Evolutionary conservation across 495 filamentous ascomycete species (phyloP), one percentile per base, ranked within the genome.

Genomic region (Xylaria scruposa): DNA sequence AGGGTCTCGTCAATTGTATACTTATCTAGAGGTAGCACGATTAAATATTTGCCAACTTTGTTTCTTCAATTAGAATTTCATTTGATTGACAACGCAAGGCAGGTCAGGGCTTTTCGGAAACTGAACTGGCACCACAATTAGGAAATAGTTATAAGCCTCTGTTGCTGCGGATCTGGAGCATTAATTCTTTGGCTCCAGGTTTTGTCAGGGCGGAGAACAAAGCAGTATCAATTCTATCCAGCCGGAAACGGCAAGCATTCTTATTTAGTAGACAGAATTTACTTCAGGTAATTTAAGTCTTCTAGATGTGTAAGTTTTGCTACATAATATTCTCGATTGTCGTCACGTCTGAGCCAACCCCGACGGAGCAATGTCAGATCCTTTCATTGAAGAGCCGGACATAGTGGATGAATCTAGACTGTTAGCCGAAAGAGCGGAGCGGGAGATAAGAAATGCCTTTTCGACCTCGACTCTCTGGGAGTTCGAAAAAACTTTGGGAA

Each of bases 211-310:
- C 8, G 13, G 13, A 10, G 29, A 6, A 53, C 63, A 67, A 67
- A 51, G 63, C 44, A 24, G 9, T 3, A 42, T 21, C 10, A 24
- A 63, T 21, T 36, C 12, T 24, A 67, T 21, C 44, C 19, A 7
- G 17, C 63, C 63, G 63, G 46, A 67, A 67, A 67, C 63, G 33
- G 44, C 63, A 19, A 53, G 62, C 40, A 47, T 4, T 56, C 10
- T 49, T n/a, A 33, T 47, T 19, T 26, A 53, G 13, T 53, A 36
- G 7, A 17, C 12, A 26, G 1, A 10, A 53, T 38, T 2, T 29
- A 44, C 38, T 38, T 24, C n/a, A 44, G 21, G 10, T 21, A 38
- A n/a, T 38, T 38, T 1, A 10, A 19, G 7, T 21, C 58, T 13
- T 60, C 2, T 13, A 38, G 19, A 38, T n/a, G 12, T 38, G 4